Percentiles rank a stretch among this genome's conserved stretches.
These are phyloP conservation scores for Chrysochromulina parva DNA, from an alignment of 78 protist genomes.

Conservation along the genomic window DNA sequence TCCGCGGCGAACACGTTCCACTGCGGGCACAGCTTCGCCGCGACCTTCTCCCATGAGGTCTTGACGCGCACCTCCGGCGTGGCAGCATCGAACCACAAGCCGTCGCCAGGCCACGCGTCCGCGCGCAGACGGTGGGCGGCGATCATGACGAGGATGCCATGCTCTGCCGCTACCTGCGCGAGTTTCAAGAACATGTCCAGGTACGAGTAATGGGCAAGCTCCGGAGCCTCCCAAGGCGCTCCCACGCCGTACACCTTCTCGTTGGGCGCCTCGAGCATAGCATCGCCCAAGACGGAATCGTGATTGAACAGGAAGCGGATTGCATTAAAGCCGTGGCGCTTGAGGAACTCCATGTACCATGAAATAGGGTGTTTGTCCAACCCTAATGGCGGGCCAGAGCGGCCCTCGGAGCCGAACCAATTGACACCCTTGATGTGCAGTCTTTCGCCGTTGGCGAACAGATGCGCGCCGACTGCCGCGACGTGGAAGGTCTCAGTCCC, in stretches of 20 bases:
- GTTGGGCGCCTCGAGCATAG: not conserved
- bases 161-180: not conserved
- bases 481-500: too few relatives aligned
- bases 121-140: not conserved
- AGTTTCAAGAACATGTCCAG: not conserved
- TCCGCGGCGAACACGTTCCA: conserved; percentile 19
- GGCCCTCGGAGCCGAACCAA: not conserved
- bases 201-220: too few relatives aligned
- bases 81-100: not conserved
- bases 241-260: not conserved
- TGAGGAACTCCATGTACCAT: not conserved
- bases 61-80: not conserved
- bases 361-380: not conserved
- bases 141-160: not conserved
- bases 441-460: too few relatives aligned
- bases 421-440: not conserved
- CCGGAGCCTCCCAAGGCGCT: too few relatives aligned
- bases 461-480: too few relatives aligned
- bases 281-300: not conserved
- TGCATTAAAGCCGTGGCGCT: not conserved
- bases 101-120: not conserved
- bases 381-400: not conserved
- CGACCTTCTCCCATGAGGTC: not conserved
- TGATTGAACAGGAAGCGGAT: not conserved
- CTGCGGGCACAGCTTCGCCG: not conserved